These are phyloP conservation scores for Phytophthora pseudosyringae DNA, from an alignment of 352 stramenopile genomes.

Conservation along the genomic window DNA sequence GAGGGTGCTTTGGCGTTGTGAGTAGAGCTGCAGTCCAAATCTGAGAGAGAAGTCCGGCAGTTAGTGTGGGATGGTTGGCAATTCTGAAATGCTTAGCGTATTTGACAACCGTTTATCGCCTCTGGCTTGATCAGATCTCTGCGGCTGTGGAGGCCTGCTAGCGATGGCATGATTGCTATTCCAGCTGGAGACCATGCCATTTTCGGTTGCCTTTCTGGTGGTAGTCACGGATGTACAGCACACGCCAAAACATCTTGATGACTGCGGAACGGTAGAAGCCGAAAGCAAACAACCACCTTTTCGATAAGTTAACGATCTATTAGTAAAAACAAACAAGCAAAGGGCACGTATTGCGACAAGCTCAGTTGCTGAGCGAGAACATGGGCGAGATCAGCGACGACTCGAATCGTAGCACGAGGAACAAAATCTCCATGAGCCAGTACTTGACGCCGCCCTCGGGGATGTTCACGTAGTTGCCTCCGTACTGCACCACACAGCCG, in stretches of 20 bases:
- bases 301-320: conserved; percentile 41
- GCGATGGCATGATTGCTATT: neutral
- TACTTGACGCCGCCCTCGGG: conserved; percentile 47
- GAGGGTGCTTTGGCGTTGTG: no score
- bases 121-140: conserved; percentile 1
- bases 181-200: neutral
- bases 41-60: no score
- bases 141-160: neutral
- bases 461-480: conserved; percentile 52
- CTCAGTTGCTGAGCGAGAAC: conserved; percentile 47
- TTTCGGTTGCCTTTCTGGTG: no score
- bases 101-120: neutral
- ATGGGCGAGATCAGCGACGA: conserved; percentile 54
- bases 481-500: conserved; percentile 53
- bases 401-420: conserved; percentile 63
- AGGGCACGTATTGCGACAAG: conserved; percentile 5
- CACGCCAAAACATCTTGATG: no score
- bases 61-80: no score
- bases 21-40: no score
- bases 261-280: no score
- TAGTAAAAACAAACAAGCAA: conserved; percentile 18
- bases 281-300: neutral
- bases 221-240: no score
- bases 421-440: conserved; percentile 68
- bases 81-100: neutral